Evolutionary conservation across 169 alveolate genomes (phyloP).

Genomic region (Theileria orientalis): DNA sequence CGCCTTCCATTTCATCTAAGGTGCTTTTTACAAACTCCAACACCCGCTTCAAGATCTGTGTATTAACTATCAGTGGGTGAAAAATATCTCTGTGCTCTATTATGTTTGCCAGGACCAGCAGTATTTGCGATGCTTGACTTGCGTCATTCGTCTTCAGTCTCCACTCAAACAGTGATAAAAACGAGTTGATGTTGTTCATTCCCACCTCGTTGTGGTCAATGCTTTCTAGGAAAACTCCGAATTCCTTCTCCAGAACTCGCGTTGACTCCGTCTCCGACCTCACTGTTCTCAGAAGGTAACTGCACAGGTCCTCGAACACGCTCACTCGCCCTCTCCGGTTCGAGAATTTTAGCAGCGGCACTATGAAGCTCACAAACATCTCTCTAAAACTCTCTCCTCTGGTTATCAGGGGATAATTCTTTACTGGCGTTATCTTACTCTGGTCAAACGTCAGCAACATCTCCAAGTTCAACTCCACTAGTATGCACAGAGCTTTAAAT

Average conservation of each 20-base stretch:
- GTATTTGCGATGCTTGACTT: slow-evolving; percentile 28
- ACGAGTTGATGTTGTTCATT: slow-evolving; percentile 28
- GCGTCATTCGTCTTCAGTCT: slow-evolving; percentile 34
- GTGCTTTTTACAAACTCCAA: slow-evolving; percentile 9
- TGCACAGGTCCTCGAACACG: slow-evolving; percentile 45
- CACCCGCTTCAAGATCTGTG: slow-evolving; percentile 22
- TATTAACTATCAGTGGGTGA: slow-evolving; percentile 52
- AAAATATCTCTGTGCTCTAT: slow-evolving; percentile 26
- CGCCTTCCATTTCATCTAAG: neutral
- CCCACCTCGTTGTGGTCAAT: slow-evolving; percentile 13
- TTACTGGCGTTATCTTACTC: neutral
- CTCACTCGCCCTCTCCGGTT: neutral
- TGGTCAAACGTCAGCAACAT: slow-evolving; percentile 16
- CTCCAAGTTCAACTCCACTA: slow-evolving; percentile 52
- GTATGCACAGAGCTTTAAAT: slow-evolving; percentile 27
- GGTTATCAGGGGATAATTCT: slow-evolving; percentile 15
- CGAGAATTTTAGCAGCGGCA: slow-evolving; percentile 47
- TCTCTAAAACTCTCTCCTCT: slow-evolving; percentile 22
- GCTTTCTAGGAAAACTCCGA: slow-evolving; percentile 16
- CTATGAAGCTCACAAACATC: slow-evolving; percentile 15
- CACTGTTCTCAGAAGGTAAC: slow-evolving; percentile 39
- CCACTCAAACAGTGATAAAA: slow-evolving; percentile 59
- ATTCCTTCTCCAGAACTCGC: slow-evolving; percentile 15
- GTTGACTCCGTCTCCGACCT: slow-evolving; percentile 37
- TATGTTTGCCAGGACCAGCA: slow-evolving; percentile 33